phyloP scores from a whole-genome alignment of 495 filamentous ascomycete genomes.

The Rhizodiscina lignyota region DNA sequence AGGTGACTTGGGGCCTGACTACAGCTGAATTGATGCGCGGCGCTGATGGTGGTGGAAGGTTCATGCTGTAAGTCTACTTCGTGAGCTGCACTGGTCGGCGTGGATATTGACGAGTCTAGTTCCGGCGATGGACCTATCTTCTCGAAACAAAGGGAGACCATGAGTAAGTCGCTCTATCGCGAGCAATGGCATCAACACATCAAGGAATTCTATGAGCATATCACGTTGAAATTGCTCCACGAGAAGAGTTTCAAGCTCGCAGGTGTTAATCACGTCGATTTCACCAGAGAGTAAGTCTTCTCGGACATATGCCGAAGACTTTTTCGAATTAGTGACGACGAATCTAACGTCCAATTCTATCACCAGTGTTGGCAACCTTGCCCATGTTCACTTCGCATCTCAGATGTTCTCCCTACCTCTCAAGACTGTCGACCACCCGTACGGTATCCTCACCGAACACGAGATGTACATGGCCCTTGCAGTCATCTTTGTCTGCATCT shows the following conservation, averaged over 20 bases:
- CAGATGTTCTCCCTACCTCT: conserved; percentile 58
- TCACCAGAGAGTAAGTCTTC: conserved; percentile 44
- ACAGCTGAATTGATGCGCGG: conserved; percentile 36
- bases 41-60: conserved; percentile 35
- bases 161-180: conserved; percentile 27
- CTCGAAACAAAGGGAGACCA: conserved; percentile 24
- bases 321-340: too few species aligned
- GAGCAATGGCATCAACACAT: conserved; percentile 34
- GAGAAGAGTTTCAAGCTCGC: conserved; percentile 43
- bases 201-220: conserved; percentile 40
- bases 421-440: conserved; percentile 48
- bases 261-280: conserved; percentile 51
- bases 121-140: conserved; percentile 32
- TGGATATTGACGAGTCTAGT: too few species aligned
- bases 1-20: conserved; percentile 40
- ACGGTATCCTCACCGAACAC: conserved; percentile 59
- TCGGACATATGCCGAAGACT: too few species aligned
- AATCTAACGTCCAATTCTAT: not conserved
- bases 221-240: conserved; percentile 45
- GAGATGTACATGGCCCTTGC: conserved; percentile 65
- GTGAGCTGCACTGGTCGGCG: too few species aligned
- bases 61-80: conserved; percentile 25
- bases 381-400: conserved; percentile 54
- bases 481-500: conserved; percentile 41
- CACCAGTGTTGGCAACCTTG: conserved; percentile 47